Percentiles rank a stretch among this genome's conserved stretches.
Evolutionary conservation across 2,329 filamentous ascomycete species (phyloP).

Genomic region (Didymella keratinophila): DNA sequence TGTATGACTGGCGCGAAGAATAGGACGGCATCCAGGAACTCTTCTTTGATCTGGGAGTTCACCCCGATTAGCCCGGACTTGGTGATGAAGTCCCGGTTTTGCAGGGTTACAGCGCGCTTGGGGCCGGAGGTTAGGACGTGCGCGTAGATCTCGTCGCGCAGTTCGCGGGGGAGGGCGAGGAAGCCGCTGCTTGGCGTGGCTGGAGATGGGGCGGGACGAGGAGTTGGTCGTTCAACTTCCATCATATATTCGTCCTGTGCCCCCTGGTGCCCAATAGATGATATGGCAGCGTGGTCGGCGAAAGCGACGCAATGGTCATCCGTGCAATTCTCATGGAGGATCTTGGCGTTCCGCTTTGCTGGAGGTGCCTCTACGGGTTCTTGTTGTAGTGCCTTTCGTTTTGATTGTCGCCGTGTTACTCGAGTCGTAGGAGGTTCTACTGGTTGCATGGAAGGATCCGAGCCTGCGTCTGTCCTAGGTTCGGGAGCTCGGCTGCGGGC

Average conservation of each 20-base stretch:
- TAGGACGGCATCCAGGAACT: constrained; percentile 27
- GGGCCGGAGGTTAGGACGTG: constrained; percentile 16
- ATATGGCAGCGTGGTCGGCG: neutral
- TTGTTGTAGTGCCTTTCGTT: neutral
- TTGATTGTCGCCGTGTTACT: neutral
- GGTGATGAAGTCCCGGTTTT: constrained; percentile 18
- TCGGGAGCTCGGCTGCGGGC: neutral
- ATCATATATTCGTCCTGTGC: neutral
- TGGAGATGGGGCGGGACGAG: too few species aligned
- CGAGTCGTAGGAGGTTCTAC: neutral
- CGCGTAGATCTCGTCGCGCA: constrained; percentile 31
- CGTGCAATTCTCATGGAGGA: neutral
- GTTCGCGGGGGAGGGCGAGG: constrained; percentile 27
- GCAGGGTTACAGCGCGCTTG: constrained; percentile 8
- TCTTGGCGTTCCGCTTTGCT: neutral
- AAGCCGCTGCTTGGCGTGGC: constrained; percentile 20
- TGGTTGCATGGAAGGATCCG: neutral
- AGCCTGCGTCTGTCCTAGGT: neutral
- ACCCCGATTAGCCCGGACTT: constrained; percentile 21
- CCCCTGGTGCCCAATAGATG: neutral
- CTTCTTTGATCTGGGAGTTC: constrained; percentile 24
- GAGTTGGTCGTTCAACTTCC: too few species aligned
- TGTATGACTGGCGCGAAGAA: constrained; percentile 23
- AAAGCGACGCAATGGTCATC: neutral
- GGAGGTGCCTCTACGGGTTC: neutral